Evolutionary conservation across 371 early-diverging fungal species (phyloP).

Genomic region (Ordospora colligata): DNA sequence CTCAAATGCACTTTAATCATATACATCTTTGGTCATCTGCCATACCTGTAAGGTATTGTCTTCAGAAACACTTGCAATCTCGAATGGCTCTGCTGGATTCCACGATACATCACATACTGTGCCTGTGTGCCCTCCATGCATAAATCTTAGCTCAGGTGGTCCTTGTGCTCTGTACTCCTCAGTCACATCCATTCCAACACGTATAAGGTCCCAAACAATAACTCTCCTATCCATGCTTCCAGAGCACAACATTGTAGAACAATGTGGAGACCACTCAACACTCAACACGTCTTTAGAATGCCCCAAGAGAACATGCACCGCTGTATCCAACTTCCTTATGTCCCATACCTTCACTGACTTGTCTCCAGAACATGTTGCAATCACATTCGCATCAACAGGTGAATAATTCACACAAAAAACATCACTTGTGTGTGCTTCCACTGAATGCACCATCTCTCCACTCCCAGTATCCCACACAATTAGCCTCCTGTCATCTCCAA

Average conservation of each 20-base stretch:
- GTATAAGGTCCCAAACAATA: conserved; percentile 82
- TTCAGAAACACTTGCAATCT: conserved; percentile 79
- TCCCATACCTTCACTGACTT: conserved; percentile 88
- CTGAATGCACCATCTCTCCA: conserved; percentile 62
- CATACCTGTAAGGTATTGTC: conserved; percentile 91
- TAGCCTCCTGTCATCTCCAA: conserved; percentile 80
- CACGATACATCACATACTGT: conserved; percentile 84
- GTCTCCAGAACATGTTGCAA: conserved; percentile 88
- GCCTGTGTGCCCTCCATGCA: conserved; percentile 94
- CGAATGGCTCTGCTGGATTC: conserved; percentile 87
- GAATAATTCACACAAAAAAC: conserved; percentile 83
- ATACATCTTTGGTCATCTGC: conserved; percentile 62
- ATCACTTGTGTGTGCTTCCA: conserved; percentile 75
- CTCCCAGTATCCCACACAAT: conserved; percentile 71
- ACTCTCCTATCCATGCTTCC: conserved; percentile 79
- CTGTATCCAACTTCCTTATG: conserved; percentile 71
- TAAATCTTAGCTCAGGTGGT: conserved; percentile 89
- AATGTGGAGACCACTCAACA: conserved; percentile 83
- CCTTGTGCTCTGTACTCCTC: conserved; percentile 91
- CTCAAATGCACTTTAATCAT: conserved; percentile 27
- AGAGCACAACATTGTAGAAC: conserved; percentile 77
- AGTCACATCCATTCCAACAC: conserved; percentile 76
- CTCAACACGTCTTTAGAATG: conserved; percentile 82
- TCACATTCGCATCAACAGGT: conserved; percentile 70
- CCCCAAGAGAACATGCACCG: conserved; percentile 72